Percentiles rank a stretch among this genome's conserved stretches.
Conservation (phyloP, 108 stramenopile genomes). For the Epipyxis sp. region DNA sequence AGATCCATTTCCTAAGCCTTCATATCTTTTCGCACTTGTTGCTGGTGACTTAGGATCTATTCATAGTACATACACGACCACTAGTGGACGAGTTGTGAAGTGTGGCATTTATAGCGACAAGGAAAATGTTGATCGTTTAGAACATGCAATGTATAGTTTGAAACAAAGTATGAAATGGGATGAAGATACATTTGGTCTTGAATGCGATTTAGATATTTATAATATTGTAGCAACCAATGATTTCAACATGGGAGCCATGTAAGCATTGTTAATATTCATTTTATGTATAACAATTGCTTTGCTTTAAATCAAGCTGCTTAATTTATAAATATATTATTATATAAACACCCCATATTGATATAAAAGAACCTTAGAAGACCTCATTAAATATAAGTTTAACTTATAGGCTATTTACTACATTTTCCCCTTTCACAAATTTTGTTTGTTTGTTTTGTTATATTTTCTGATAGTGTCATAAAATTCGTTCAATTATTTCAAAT, state of each 20-base stretch:
- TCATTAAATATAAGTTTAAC: too few relatives aligned
- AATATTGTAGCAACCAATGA: constrained; percentile 83
- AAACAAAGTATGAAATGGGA: constrained; percentile 92
- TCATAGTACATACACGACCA: constrained; percentile 62
- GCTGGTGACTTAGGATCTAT: constrained; percentile 81
- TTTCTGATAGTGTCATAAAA: too few relatives aligned
- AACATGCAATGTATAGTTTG: constrained; percentile 78
- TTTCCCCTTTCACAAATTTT: too few relatives aligned
- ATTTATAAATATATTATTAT: too few relatives aligned
- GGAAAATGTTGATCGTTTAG: constrained; percentile 75
- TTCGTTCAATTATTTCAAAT: too few relatives aligned
- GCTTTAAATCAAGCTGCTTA: too few relatives aligned
- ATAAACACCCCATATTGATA: too few relatives aligned
- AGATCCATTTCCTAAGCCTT: constrained; percentile 92
- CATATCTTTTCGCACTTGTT: constrained; percentile 87
- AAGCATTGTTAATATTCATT: too few relatives aligned
- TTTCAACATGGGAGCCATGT: constrained; percentile 93
- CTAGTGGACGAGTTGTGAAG: constrained; percentile 69
- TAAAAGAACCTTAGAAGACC: too few relatives aligned
- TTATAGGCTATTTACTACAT: too few relatives aligned
- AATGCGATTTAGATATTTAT: constrained; percentile 90
- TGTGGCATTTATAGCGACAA: constrained; percentile 73
- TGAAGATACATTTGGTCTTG: constrained; percentile 80
- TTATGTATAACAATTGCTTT: too few relatives aligned
- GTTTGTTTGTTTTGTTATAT: too few relatives aligned